A percentile compares a stretch with the other conserved stretches of the same genome.
These are phyloP conservation scores for Nakazawaea ambrosiae DNA, from an alignment of 805 yeast genomes.

Conservation along the genomic window DNA sequence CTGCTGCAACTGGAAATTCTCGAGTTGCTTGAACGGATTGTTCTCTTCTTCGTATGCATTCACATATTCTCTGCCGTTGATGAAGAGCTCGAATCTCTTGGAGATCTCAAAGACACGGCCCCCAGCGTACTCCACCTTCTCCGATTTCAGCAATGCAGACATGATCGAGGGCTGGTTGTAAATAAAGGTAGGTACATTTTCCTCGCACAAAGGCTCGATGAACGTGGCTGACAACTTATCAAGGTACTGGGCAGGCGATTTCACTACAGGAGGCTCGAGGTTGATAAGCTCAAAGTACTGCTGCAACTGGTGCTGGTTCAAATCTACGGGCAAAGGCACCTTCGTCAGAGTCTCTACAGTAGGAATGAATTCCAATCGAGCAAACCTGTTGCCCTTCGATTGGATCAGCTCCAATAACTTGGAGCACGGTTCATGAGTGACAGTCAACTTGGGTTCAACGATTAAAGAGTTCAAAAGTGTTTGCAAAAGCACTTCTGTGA, in stretches of 20 bases:
- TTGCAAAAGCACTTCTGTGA: constrained; percentile 54
- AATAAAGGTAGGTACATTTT: constrained; percentile 58
- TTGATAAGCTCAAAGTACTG: constrained; percentile 32
- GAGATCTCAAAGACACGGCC: constrained; percentile 38
- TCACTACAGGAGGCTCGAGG: constrained; percentile 26
- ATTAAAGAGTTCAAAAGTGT: constrained; percentile 29
- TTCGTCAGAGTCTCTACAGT: constrained; percentile 54
- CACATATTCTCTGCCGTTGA: constrained; percentile 72
- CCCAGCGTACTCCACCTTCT: constrained; percentile 22
- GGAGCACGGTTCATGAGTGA: constrained; percentile 19
- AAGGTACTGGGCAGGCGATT: constrained; percentile 52
- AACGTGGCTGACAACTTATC: constrained; percentile 55
- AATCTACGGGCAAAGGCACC: constrained; percentile 33
- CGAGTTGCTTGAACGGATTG: constrained; percentile 64
- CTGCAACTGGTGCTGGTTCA: constrained; percentile 33
- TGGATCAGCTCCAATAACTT: constrained; percentile 9
- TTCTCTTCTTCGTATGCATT: constrained; percentile 98
- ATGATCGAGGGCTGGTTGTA: constrained; percentile 76
- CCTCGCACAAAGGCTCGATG: constrained; percentile 56
- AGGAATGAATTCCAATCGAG: constrained; percentile 56
- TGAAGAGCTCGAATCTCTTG: constrained; percentile 77
- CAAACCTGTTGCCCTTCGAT: constrained; percentile 23
- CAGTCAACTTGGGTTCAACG: constrained; percentile 11
- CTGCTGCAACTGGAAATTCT: constrained; percentile 59
- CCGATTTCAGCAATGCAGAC: constrained; percentile 85